Evolutionary conservation across 148 eudicot species (phyloP), one percentile per base, ranked within the genome.

Genomic region (Mesembryanthemum crystallinum): DNA sequence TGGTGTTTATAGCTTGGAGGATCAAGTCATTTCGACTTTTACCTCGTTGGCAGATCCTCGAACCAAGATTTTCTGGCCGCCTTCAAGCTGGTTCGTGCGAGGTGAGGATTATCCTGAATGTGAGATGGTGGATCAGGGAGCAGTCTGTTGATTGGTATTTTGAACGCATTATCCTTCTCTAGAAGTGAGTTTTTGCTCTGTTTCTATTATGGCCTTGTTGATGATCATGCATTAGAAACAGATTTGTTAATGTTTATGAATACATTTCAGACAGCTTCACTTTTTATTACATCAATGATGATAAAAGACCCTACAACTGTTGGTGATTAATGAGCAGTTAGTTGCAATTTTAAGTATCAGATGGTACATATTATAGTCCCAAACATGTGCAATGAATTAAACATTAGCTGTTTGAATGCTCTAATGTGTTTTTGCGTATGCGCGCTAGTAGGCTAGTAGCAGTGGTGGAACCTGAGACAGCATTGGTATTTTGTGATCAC

Each of bases 1-100:
- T 10, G 78, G 82, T 11, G 78, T 80, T 52, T 80, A 75, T 55
- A 74, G 39, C 9, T 33, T 80, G 33, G 82, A 75, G 14, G 66
- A 75, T 63, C 60, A 37, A 29, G 51, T 28, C 37, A 54, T 75
- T 62, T 2, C 58, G 47, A 75, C 71, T 5, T 64, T 75, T 75
- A 63, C n/a, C 45, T 75, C 75, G 30, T 37, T 33, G 59, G 20
- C 17, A 17, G 70, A 33, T 64, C 73, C 14, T 42, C 27, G 65
- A 58, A 42, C 82, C 0, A 58, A 27, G 49, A 80, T 75, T 30
- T 80, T 75, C 75, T 63, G 71, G 75, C 82, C 75, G 29, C 59
- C 78, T 69, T 27, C 60, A 14, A 17, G 66, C 13, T 80, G 79
- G 79, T 80, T 80, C 55, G 37, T 24, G 49, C 23, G 28, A 15